Evolutionary conservation across 2,329 filamentous ascomycete genomes (phyloP).

Genomic region (Macroventuria anomochaeta): DNA sequence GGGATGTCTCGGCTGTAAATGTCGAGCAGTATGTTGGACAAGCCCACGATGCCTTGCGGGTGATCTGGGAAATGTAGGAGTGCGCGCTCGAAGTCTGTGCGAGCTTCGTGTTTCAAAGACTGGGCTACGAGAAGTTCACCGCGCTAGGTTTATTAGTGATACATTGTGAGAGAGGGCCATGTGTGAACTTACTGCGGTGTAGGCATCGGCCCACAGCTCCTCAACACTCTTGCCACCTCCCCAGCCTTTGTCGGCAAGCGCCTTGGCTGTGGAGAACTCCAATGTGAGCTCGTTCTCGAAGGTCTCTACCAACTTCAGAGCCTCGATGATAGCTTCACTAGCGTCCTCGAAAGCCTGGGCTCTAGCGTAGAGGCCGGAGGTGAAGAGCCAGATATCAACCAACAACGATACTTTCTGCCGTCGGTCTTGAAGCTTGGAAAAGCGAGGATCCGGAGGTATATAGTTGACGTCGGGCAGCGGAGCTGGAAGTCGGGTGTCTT

Average conservation of each 20-base stretch:
- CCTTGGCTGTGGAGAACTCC: conserved; percentile 67
- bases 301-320: conserved; percentile 73
- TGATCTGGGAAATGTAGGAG: conserved; percentile 82
- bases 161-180: background rate
- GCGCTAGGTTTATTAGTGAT: conserved; percentile 57
- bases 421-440: conserved; percentile 59
- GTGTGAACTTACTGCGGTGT: conserved; percentile 71
- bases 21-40: conserved; percentile 86
- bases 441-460: conserved; percentile 54
- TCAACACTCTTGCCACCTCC: conserved; percentile 81
- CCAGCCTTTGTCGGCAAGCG: conserved; percentile 73
- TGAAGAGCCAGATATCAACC: conserved; percentile 86
- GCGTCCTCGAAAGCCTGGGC: conserved; percentile 82
- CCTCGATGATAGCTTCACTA: conserved; percentile 80
- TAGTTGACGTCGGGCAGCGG: conserved; percentile 46
- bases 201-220: conserved; percentile 83
- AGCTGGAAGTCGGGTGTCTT: conserved; percentile 53
- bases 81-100: conserved; percentile 80
- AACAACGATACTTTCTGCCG: conserved; percentile 66
- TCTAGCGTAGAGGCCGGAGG: conserved; percentile 85
- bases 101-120: conserved; percentile 70
- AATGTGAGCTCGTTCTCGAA: conserved; percentile 72
- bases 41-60: conserved; percentile 75
- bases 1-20: conserved; percentile 72
- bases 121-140: conserved; percentile 71